Percentiles rank a stretch among this genome's conserved stretches.
Evolutionary conservation across 768 basidiomycete species (phyloP).

Genomic region (Nidularia sp.): DNA sequence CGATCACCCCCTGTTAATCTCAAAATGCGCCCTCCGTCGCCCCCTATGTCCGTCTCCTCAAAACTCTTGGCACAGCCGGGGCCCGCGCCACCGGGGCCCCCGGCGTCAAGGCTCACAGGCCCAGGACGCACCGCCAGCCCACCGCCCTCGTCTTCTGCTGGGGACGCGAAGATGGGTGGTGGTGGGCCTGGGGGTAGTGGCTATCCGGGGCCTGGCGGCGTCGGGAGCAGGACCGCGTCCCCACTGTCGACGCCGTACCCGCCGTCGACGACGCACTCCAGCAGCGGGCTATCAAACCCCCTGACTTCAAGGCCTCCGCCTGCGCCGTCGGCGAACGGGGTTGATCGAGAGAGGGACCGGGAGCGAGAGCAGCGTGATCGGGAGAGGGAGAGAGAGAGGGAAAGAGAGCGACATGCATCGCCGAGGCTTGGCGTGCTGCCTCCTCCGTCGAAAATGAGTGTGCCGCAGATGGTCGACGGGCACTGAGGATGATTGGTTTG

Average conservation of each 20-base stretch:
- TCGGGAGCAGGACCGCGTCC: slow-evolving; percentile 25
- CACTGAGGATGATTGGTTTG: slow-evolving; percentile 13
- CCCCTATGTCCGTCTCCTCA: slow-evolving; percentile 8
- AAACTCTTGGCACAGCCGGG: not conserved
- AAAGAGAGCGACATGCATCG: slow-evolving; percentile 20
- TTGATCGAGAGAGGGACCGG: too few species aligned
- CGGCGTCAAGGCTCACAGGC: slow-evolving; percentile 18
- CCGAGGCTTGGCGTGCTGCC: slow-evolving; percentile 20
- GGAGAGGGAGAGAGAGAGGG: slow-evolving; percentile 17
- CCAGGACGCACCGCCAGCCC: slow-evolving; percentile 16
- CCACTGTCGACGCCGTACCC: slow-evolving; percentile 22
- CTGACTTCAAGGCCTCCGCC: too few species aligned
- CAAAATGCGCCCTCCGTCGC: slow-evolving; percentile 28
- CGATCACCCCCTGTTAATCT: slow-evolving; percentile 11
- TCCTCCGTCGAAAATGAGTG: slow-evolving; percentile 35
- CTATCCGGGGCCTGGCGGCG: slow-evolving; percentile 6
- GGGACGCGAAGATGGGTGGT: not conserved
- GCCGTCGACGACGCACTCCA: slow-evolving; percentile 13
- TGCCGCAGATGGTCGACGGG: slow-evolving; percentile 38
- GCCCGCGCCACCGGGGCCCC: not conserved
- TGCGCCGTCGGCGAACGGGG: slow-evolving; percentile 3
- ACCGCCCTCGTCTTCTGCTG: too few species aligned
- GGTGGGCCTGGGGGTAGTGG: not conserved
- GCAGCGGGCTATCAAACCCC: slow-evolving; percentile 6
- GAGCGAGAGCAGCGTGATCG: too few species aligned